Evolutionary conservation across 2,329 filamentous ascomycete species (phyloP).

Genomic region (Microdochium paspali): DNA sequence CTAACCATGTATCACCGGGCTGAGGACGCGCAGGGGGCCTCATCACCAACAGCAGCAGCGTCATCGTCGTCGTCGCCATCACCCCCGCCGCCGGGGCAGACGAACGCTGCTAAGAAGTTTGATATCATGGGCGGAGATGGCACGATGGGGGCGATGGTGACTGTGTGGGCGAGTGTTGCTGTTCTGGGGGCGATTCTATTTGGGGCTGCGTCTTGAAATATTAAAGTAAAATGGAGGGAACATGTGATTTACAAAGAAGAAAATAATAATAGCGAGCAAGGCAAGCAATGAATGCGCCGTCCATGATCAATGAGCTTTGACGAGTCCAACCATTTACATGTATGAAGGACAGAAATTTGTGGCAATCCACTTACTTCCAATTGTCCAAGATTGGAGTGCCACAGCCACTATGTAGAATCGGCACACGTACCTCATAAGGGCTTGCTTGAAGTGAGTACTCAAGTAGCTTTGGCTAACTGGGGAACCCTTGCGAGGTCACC

Average conservation of each 20-base stretch:
- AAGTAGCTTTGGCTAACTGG: too few relatives aligned
- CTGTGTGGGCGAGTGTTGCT: background rate
- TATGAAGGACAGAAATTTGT: too few relatives aligned
- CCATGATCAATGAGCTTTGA: too few relatives aligned
- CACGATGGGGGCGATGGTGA: background rate
- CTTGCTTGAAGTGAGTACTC: too few relatives aligned
- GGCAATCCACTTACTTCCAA: too few relatives aligned
- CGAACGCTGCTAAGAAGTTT: background rate
- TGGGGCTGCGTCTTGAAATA: background rate
- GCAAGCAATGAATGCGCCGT: too few relatives aligned
- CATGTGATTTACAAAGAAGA: background rate
- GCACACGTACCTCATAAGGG: too few relatives aligned
- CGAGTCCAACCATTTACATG: too few relatives aligned
- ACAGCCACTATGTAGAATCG: too few relatives aligned
- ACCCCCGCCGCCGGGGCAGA: background rate
- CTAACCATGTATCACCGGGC: background rate
- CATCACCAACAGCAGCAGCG: background rate
- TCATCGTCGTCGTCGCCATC: background rate
- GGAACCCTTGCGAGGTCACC: too few relatives aligned
- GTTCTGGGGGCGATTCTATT: background rate
- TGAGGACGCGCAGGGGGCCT: background rate
- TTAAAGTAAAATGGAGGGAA: background rate
- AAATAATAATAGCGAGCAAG: background rate
- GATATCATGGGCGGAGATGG: background rate
- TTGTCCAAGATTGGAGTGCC: too few relatives aligned